Evolutionary conservation across 148 eudicot genomes (phyloP), one percentile per base, ranked within the genome.

Genomic region (Rhododendron simsii): DNA sequence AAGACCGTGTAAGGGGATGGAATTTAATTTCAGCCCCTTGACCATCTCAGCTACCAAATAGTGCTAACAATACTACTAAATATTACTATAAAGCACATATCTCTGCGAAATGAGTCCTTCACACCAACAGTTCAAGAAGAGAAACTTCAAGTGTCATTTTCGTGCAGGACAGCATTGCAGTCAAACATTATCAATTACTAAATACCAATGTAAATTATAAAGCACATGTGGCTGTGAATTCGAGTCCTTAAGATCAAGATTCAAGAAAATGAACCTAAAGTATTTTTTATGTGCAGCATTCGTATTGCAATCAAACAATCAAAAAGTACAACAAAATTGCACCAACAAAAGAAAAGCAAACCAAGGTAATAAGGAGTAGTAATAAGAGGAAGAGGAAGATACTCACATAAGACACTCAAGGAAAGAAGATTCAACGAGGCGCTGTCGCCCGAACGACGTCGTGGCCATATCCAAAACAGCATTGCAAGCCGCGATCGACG

Each of bases 381-480:
- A 55, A 59, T 20, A 59, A 21, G 65, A 59, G 65, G 65, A 59
- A 5, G 41, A 81, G 53, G 26, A 53, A 82, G 59, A 47, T 81
- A 57, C 81, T 86, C 75, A 86, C 87, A 86, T 74, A 41, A 82
- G 57, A 77, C 41, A 37, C 74, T 86, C 50, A 37, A 86, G 84
- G 47, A 81, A 28, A 74, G 81, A 82, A 48, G 55, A 86, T 53
- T 86, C 75, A 9, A 81, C 20, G 8, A 86, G 85, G 1, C 87
- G 57, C 7, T 57, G 85, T 39, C 74, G 87, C 55, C 85, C 85
- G 59, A 74, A 20, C 16, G 87, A 86, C 3, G 87, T 86, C 1
- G 87, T 50, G 35, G 85, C 48, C 81, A 86, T 21, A 82, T 82
- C 87, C 78, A 86, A 44, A 81, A 75, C 74, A 33, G 85, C 87